Conservation (phyloP, 2,329 filamentous ascomycete genomes). For the Domatiomyces globalis region DNA sequence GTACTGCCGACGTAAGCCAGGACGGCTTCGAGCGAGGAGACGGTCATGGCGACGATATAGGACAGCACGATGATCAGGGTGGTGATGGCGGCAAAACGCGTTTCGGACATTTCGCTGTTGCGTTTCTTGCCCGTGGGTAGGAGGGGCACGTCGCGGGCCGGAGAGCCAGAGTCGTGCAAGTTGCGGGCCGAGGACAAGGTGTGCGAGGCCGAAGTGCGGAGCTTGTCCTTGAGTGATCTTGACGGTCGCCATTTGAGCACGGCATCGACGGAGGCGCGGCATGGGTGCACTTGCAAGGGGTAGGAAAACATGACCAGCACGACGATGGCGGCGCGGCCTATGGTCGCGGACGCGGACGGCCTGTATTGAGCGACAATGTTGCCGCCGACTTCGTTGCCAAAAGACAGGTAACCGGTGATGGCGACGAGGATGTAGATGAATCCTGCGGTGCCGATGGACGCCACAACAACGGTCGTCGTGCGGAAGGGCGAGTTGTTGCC, state of each 20-base stretch:
- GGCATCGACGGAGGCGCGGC: conserved; percentile 84
- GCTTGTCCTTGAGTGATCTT: conserved; percentile 20
- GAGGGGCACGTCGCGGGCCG: conserved; percentile 29
- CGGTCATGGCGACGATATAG: conserved; percentile 80
- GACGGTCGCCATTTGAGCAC: conserved; percentile 80
- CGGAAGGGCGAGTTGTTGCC: conserved; percentile 65
- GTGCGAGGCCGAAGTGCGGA: conserved; percentile 19
- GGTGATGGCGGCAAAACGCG: conserved; percentile 78
- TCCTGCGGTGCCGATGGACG: conserved; percentile 80
- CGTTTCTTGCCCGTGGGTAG: conserved; percentile 26
- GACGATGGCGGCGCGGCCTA: conserved; percentile 89
- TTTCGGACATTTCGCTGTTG: conserved; percentile 59
- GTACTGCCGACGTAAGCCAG: conserved; percentile 92
- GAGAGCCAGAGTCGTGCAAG: conserved; percentile 23
- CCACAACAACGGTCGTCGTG: conserved; percentile 62
- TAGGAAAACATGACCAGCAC: conserved; percentile 93
- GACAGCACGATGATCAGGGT: conserved; percentile 70
- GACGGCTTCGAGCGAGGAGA: conserved; percentile 77
- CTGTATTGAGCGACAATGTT: conserved; percentile 91
- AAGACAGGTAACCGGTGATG: conserved; percentile 89
- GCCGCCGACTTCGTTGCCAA: conserved; percentile 73
- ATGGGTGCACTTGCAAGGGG: conserved; percentile 88
- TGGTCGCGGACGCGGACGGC: conserved; percentile 67
- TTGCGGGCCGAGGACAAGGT: conserved; percentile 2
- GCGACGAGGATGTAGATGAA: conserved; percentile 79